These are phyloP conservation scores for Aspergillus panamensis DNA, from an alignment of 495 filamentous ascomycete species.

Conservation along the genomic window DNA sequence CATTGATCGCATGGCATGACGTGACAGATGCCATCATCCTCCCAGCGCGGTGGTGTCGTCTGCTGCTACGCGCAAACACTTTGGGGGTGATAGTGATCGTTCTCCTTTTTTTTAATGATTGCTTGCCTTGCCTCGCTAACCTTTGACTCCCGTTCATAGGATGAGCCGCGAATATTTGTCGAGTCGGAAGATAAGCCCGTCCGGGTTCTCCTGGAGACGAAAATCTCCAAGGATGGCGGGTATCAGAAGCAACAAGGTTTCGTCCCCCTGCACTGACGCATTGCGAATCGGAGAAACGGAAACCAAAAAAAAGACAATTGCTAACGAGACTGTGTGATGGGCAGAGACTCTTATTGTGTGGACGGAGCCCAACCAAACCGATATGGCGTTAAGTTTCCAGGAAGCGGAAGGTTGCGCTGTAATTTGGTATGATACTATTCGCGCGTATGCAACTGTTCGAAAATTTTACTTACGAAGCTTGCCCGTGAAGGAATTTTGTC, in stretches of 20 bases:
- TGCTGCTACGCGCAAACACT: conserved; percentile 24
- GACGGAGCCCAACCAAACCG: conserved; percentile 82
- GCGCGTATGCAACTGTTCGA: conserved; percentile 4
- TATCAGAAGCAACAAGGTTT: conserved; percentile 98
- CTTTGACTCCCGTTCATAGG: conserved; percentile 35
- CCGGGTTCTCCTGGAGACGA: conserved; percentile 78
- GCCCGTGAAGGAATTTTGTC: conserved; percentile 80
- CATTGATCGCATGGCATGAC: conserved; percentile 16
- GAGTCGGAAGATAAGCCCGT: conserved; percentile 89
- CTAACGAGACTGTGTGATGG: conserved; percentile 28
- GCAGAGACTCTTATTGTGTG: conserved; percentile 96
- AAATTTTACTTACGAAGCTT: conserved; percentile 16
- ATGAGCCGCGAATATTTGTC: conserved; percentile 85
- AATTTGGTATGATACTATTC: conserved; percentile 66
- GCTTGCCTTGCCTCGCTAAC: conserved; percentile 13
- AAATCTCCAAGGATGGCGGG: conserved; percentile 88
- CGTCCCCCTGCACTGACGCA: conserved; percentile 13
- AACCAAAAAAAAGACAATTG: neutral
- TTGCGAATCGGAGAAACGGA: neutral
- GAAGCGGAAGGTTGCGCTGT: conserved; percentile 90
- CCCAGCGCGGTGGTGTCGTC: conserved; percentile 14
- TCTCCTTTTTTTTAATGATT: too few species aligned
- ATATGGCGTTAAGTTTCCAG: conserved; percentile 98
- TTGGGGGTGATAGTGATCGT: neutral
- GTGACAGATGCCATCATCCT: conserved; percentile 11